Evolutionary conservation across 1,139 yeast species (phyloP), one percentile per base, ranked within the genome.

Genomic region (Diutina pseudorugosa): DNA sequence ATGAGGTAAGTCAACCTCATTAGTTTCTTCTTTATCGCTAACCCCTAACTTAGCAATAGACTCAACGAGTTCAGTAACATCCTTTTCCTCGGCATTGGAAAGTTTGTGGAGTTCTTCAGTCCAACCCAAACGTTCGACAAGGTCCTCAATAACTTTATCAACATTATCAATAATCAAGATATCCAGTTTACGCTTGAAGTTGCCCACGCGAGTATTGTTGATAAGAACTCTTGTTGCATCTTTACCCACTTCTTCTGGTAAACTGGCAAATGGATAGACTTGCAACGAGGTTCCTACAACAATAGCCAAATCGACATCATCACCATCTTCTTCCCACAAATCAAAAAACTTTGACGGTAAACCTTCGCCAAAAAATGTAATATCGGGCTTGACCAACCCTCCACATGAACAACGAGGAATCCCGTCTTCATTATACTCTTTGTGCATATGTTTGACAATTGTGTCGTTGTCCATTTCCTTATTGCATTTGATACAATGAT

Each of bases 261-360:
- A 69, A 8, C 81, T 72, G 0, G 97, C 96, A 73, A 91, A 93
- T 1, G 98, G 98, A 56, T 79, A 80, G 1, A 93, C 98, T 0
- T 91, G 80, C 50, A 91, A 73, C 0, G 96, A 87, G 0, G 97
- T 90, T 1, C 98, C 98, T 0, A 96, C 96, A 1, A 93, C 89
- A 27, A 91, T 79, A 0, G 89, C 91, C 27, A 91, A 64, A 57
- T 85, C 90, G n/a, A 85, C 77, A 0, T 71, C 69, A 3, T 69
- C 69, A 4, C 69, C 56, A 60, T 89, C 96, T 18, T 76, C 72
- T 2, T 83, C 88, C 83, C 91, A 85, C 40, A 63, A 58, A 1
- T 78, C 79, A 65, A 85, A 90, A 61, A 90, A 87, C 54, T 71
- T 69, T 1, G 59, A 61, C 0, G 98, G 98, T 21, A 91, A 70